Evolutionary conservation across 805 yeast genomes (phyloP).

Genomic region (Torulaspora quercuum): DNA sequence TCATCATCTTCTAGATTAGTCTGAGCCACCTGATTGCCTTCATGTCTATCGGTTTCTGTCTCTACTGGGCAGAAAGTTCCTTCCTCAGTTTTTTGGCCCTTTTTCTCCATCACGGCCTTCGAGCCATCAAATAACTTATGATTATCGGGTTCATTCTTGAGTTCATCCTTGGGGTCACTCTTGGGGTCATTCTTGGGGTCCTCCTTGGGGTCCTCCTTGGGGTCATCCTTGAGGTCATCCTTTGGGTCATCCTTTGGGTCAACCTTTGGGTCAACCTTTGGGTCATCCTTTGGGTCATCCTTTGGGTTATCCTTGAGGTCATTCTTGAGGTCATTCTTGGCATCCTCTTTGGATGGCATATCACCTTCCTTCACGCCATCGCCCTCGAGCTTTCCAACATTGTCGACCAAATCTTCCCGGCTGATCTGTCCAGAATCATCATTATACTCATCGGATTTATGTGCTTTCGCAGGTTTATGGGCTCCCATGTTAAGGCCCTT

Average conservation of each 20-base stretch:
- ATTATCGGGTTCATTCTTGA: no score
- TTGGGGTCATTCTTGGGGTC: no score
- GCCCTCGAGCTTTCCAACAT: no score
- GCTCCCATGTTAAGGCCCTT: conserved; percentile 39
- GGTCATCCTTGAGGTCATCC: not conserved
- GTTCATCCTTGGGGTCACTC: not conserved
- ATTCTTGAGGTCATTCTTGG: no score
- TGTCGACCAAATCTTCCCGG: no score
- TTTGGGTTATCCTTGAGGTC: not conserved
- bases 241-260: no score
- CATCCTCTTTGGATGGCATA: no score
- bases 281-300: no score
- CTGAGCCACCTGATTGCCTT: conserved; percentile 4
- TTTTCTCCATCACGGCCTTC: conserved; percentile 37
- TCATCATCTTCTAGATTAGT: conserved; percentile 32
- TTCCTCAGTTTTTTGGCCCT: conserved; percentile 29
- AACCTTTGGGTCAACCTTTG: no score
- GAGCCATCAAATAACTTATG: not conserved
- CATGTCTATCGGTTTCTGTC: conserved; percentile 15
- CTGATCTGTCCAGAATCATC: conserved; percentile 1
- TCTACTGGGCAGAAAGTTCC: no score
- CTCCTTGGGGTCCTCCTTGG: no score
- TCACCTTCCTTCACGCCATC: no score
- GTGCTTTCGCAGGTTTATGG: conserved; percentile 28
- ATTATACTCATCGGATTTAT: conserved; percentile 1